These are phyloP conservation scores for Solanum dulcamara DNA, from an alignment of 257 asterid species.

Conservation along the genomic window DNA sequence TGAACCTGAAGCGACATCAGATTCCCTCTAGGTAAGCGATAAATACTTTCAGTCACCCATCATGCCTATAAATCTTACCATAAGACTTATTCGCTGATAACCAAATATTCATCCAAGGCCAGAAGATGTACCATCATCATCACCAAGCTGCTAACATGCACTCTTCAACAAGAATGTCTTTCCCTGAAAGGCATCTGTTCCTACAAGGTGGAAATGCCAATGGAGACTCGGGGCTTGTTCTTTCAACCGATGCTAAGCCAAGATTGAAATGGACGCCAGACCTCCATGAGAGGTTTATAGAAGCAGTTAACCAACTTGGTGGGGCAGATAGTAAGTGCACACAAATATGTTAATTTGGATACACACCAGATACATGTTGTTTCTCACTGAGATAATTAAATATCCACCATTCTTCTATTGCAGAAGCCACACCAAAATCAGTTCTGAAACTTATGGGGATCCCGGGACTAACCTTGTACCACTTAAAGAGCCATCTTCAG, in stretches of 20 bases:
- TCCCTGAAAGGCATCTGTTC: constrained; percentile 60
- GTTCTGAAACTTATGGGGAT: constrained; percentile 94
- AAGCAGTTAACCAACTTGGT: constrained; percentile 95
- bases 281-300: constrained; percentile 77
- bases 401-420: constrained; percentile 12
- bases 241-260: constrained; percentile 97
- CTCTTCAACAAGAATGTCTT: constrained; percentile 52
- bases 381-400: constrained; percentile 16
- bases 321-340: constrained; percentile 92
- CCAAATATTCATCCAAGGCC: constrained; percentile 11
- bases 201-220: constrained; percentile 53
- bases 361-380: constrained; percentile 4
- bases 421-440: constrained; percentile 99
- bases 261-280: constrained; percentile 92
- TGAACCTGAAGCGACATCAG: constrained; percentile 11
- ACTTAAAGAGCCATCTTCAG: constrained; percentile 96
- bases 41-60: not conserved
- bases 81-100: constrained; percentile 18
- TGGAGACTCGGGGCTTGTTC: constrained; percentile 82
- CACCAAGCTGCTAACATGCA: constrained; percentile 50
- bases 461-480: constrained; percentile 85
- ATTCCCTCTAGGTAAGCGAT: constrained; percentile 31
- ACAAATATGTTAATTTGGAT: not conserved
- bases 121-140: constrained; percentile 58
- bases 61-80: not conserved